A percentile compares a stretch with the other conserved stretches of the same genome.
Conservation (phyloP, 345 rosid genomes). For the Salix purpurea region DNA sequence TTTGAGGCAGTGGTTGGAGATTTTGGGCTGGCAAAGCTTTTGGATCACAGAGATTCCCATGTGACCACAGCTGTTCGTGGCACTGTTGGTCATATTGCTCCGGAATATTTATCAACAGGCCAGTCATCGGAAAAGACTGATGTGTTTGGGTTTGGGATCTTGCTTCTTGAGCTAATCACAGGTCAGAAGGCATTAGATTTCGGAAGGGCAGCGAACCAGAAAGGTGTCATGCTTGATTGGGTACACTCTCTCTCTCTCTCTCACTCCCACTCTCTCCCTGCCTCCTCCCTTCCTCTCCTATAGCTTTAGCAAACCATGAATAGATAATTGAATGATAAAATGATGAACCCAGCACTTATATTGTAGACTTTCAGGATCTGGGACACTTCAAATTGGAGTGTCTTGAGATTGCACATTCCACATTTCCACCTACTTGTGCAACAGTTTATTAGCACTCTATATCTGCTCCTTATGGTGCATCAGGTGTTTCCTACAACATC, state of each 20-base stretch:
- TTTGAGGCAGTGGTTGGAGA: slow-evolving; percentile 98
- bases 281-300: neutral
- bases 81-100: slow-evolving; percentile 91
- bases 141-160: slow-evolving; percentile 89
- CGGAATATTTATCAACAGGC: slow-evolving; percentile 86
- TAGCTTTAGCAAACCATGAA: neutral
- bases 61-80: slow-evolving; percentile 96
- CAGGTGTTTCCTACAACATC: neutral
- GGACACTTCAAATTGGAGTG: neutral
- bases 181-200: slow-evolving; percentile 89
- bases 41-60: slow-evolving; percentile 89
- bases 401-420: neutral
- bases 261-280: neutral
- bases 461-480: neutral
- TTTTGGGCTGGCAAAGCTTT: slow-evolving; percentile 93
- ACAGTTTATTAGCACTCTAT: neutral
- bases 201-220: slow-evolving; percentile 79
- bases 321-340: neutral
- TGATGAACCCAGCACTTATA: neutral
- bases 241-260: slow-evolving; percentile 32
- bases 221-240: slow-evolving; percentile 96
- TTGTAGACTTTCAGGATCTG: neutral
- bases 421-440: neutral
- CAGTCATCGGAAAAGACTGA: slow-evolving; percentile 95
- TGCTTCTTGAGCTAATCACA: slow-evolving; percentile 86